A percentile compares a stretch with the other conserved stretches of the same genome.
Evolutionary conservation across 2,329 filamentous ascomycete species (phyloP).

Genomic region (Epichloe typhina): DNA sequence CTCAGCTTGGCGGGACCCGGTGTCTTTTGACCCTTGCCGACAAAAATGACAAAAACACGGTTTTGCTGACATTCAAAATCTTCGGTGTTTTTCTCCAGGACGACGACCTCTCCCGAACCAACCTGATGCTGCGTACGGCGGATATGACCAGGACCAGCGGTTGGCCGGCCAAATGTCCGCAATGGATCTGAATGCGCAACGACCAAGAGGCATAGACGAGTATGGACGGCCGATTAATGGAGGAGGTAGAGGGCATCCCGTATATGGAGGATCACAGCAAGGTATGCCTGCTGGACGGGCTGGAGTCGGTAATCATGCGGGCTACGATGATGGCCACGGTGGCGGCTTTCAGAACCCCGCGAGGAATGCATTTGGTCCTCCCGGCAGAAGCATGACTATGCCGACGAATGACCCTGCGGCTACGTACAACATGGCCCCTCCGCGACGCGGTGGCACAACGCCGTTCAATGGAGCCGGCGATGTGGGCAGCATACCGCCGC

Average conservation of each 20-base stretch:
- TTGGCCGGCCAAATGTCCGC: slow-evolving; percentile 21
- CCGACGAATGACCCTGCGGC: slow-evolving; percentile 34
- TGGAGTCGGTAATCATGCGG: slow-evolving; percentile 13
- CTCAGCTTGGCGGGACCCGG: neutral
- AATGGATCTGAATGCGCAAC: slow-evolving; percentile 22
- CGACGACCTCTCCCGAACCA: slow-evolving; percentile 10
- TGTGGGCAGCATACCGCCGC: slow-evolving; percentile 29
- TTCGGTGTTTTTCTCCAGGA: slow-evolving; percentile 11
- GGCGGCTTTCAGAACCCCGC: slow-evolving; percentile 16
- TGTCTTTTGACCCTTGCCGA: neutral
- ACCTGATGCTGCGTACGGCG: slow-evolving; percentile 11
- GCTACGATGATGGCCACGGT: slow-evolving; percentile 16
- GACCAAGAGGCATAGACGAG: slow-evolving; percentile 12
- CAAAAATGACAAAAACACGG: neutral
- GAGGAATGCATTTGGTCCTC: slow-evolving; percentile 34
- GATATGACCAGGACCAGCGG: slow-evolving; percentile 17
- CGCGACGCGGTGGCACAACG: slow-evolving; percentile 28
- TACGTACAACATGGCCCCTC: slow-evolving; percentile 22
- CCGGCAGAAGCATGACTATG: slow-evolving; percentile 49
- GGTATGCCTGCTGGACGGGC: slow-evolving; percentile 15
- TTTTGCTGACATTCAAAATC: neutral
- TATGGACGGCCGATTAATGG: slow-evolving; percentile 14
- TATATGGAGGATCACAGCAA: slow-evolving; percentile 15
- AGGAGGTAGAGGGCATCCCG: slow-evolving; percentile 15
- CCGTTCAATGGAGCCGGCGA: slow-evolving; percentile 33